phyloP scores from a whole-genome alignment of 768 basidiomycete species.

The Kwoniella dendrophila region DNA sequence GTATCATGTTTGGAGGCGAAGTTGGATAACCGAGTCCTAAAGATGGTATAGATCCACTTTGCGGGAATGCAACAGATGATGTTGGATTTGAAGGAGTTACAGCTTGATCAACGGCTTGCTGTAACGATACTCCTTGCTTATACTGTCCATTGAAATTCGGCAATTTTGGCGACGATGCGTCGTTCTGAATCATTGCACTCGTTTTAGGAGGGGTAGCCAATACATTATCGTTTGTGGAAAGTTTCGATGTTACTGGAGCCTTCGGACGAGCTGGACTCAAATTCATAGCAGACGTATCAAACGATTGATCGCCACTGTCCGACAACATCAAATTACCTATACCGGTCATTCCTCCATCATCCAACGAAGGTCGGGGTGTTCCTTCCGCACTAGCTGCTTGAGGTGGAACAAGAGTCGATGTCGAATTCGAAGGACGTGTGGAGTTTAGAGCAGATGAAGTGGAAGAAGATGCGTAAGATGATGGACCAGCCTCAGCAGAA shows the following conservation, averaged over 20 bases:
- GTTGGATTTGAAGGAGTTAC: not conserved
- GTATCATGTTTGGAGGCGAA: constrained; percentile 21
- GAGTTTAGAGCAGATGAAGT: not conserved
- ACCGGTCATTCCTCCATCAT: constrained; percentile 29
- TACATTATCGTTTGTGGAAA: not conserved
- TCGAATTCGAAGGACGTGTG: constrained; percentile 19
- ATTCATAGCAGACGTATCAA: constrained; percentile 11
- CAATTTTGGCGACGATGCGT: constrained; percentile 9
- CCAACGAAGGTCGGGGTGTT: constrained; percentile 41
- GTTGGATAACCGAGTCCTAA: constrained; percentile 35
- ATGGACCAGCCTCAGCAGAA: constrained; percentile 6
- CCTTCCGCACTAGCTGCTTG: constrained; percentile 14
- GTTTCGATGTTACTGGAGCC: constrained; percentile 1
- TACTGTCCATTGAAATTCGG: constrained; percentile 10
- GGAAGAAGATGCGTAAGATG: constrained; percentile 1
- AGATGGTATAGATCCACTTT: constrained; percentile 8
- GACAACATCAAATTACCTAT: constrained; percentile 44
- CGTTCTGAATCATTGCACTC: not conserved
- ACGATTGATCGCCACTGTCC: constrained; percentile 19
- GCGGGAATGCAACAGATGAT: not conserved
- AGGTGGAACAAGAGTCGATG: constrained; percentile 29
- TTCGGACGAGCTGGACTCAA: constrained; percentile 15
- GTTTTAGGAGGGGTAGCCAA: not conserved
- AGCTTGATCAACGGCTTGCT: no score
- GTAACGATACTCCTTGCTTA: no score